Percentiles rank a stretch among this genome's conserved stretches.
Evolutionary conservation across 495 filamentous ascomycete genomes (phyloP).

Genomic region (Talaromyces borbonicus): DNA sequence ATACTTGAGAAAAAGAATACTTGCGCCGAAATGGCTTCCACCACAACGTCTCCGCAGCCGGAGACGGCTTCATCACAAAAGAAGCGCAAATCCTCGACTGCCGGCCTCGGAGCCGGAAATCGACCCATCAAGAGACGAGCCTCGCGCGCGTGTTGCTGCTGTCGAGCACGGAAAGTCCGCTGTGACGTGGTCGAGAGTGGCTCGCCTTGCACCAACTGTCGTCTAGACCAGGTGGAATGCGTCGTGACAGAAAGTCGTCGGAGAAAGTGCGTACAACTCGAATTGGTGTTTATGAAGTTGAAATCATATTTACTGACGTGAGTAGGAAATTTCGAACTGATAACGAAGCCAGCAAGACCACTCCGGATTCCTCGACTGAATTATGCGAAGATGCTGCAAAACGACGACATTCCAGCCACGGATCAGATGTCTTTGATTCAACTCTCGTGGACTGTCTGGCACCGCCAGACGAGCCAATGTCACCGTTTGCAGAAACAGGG

Average conservation of each 20-base stretch:
- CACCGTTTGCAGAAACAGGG: slow-evolving; percentile 33
- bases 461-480: slow-evolving; percentile 23
- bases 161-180: slow-evolving; percentile 80
- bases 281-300: slow-evolving; percentile 8
- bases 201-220: slow-evolving; percentile 82
- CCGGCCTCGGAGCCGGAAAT: slow-evolving; percentile 28
- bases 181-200: slow-evolving; percentile 88
- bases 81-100: slow-evolving; percentile 35
- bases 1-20: no score
- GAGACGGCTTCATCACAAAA: slow-evolving; percentile 26
- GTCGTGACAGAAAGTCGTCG: slow-evolving; percentile 84
- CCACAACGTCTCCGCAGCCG: slow-evolving; percentile 5
- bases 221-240: slow-evolving; percentile 80
- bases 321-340: slow-evolving; percentile 38
- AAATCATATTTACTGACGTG: slow-evolving; percentile 10
- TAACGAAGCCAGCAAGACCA: slow-evolving; percentile 20
- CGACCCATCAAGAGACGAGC: slow-evolving; percentile 72
- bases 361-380: slow-evolving; percentile 28
- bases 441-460: neutral
- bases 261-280: slow-evolving; percentile 48
- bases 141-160: slow-evolving; percentile 79
- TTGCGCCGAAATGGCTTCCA: slow-evolving; percentile 4
- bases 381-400: slow-evolving; percentile 27
- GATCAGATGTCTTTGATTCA: neutral
- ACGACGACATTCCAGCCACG: slow-evolving; percentile 20